These are phyloP conservation scores for Biscogniauxia mediterranea DNA, from an alignment of 2,329 filamentous ascomycete species.

Conservation along the genomic window DNA sequence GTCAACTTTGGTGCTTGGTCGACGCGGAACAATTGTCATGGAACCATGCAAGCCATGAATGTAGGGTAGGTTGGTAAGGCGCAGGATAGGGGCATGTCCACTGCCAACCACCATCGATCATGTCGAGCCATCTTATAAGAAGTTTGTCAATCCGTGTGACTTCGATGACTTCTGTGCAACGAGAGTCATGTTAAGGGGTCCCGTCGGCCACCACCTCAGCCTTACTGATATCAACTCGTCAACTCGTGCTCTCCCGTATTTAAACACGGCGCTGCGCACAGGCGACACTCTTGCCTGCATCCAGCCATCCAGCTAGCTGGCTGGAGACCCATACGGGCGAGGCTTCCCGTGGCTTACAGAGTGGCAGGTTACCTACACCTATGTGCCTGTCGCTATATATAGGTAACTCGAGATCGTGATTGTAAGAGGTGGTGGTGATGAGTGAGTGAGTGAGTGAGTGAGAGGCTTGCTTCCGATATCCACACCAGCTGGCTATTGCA, in stretches of 20 bases:
- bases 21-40: background rate
- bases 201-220: background rate
- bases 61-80: background rate
- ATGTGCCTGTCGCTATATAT: background rate
- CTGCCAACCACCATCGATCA: background rate
- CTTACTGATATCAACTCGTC: background rate
- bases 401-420: background rate
- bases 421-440: background rate
- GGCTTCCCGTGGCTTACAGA: background rate
- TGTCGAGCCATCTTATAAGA: background rate
- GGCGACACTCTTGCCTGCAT: no score
- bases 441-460: no score
- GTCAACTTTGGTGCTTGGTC: background rate
- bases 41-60: background rate
- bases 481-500: background rate
- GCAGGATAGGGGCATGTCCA: no score
- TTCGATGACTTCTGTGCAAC: background rate
- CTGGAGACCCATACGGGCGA: background rate
- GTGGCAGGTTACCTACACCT: background rate
- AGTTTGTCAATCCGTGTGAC: background rate
- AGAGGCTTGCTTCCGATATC: background rate
- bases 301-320: no score
- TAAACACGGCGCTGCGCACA: no score
- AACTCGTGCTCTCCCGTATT: background rate
- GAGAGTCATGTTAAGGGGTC: background rate